Conservation (phyloP, 140 eudicot species). For the Flaveria floridana region DNA sequence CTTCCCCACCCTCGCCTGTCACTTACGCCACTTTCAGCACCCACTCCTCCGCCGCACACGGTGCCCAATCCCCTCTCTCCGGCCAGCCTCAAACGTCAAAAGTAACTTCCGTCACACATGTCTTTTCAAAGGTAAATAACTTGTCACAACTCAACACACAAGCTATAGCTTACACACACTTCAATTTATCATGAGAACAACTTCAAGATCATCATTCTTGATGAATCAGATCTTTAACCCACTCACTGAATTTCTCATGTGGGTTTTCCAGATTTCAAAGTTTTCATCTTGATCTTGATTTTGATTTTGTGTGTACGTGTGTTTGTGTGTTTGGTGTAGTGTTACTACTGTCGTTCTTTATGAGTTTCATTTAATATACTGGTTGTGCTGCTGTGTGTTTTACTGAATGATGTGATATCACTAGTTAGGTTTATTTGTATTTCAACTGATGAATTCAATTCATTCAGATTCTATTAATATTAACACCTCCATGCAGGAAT, state of each 20-base stretch:
- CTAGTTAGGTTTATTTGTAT: conserved; percentile 12
- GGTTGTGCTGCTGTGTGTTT: conserved; percentile 14
- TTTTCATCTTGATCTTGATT: conserved; percentile 5
- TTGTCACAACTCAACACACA: not conserved
- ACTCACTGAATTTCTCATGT: conserved; percentile 30
- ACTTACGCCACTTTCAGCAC: conserved; percentile 36
- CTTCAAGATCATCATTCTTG: not conserved
- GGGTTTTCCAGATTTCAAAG: conserved; percentile 13
- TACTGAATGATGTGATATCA: conserved; percentile 2
- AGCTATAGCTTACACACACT: not conserved
- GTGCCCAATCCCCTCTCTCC: conserved; percentile 40
- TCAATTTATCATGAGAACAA: not conserved
- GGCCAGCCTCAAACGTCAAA: conserved; percentile 17
- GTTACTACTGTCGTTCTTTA: conserved; percentile 18
- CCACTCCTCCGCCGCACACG: conserved; percentile 36
- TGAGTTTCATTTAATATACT: conserved; percentile 25
- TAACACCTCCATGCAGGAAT: conserved; percentile 37
- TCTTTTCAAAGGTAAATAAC: conserved; percentile 19
- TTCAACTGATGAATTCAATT: not conserved
- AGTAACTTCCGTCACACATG: conserved; percentile 14
- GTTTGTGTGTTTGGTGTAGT: conserved; percentile 8
- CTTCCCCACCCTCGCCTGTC: conserved; percentile 40
- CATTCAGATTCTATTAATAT: not conserved
- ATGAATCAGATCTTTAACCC: conserved; percentile 24
- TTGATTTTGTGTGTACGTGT: conserved; percentile 29